Conservation (phyloP, 2,329 filamentous ascomycete species). For the Pezicula rhizophila region DNA sequence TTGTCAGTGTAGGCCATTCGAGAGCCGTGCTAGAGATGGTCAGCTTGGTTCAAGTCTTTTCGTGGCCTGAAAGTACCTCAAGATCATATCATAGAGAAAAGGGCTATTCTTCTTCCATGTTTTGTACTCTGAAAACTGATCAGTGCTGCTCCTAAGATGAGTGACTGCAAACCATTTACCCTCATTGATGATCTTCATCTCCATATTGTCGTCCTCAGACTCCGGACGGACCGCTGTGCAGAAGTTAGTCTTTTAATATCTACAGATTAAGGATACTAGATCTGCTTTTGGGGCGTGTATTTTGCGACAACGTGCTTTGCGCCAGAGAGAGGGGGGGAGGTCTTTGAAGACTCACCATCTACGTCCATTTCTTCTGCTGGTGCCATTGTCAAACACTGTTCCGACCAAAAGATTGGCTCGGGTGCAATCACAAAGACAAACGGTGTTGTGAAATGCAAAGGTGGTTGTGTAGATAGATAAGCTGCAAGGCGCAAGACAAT, state of each 20-base stretch:
- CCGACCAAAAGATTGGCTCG: neutral
- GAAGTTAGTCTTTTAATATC: conserved; percentile 21
- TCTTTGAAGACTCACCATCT: conserved; percentile 36
- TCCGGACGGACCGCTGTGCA: conserved; percentile 49
- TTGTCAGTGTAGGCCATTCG: conserved; percentile 95
- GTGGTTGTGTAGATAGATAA: too few species aligned
- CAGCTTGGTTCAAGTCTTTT: conserved; percentile 2
- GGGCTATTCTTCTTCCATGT: conserved; percentile 99
- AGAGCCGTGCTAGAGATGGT: conserved; percentile 64
- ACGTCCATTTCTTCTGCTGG: conserved; percentile 39
- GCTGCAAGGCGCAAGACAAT: too few species aligned
- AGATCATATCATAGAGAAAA: conserved; percentile 96
- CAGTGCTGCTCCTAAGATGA: neutral
- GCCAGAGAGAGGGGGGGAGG: neutral
- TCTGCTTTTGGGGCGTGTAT: conserved; percentile 7
- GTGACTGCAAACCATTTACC: conserved; percentile 39
- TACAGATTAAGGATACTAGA: conserved; percentile 3
- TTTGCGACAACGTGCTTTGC: neutral
- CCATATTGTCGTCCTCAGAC: conserved; percentile 59
- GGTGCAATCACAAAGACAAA: too few species aligned
- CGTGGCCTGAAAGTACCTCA: conserved; percentile 50
- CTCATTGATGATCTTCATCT: conserved; percentile 92
- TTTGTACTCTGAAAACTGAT: conserved; percentile 71
- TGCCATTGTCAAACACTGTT: conserved; percentile 32
- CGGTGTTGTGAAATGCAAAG: too few species aligned